These are phyloP conservation scores for Arthroderma sp. DNA, from an alignment of 2,329 filamentous ascomycete species.

Conservation along the genomic window DNA sequence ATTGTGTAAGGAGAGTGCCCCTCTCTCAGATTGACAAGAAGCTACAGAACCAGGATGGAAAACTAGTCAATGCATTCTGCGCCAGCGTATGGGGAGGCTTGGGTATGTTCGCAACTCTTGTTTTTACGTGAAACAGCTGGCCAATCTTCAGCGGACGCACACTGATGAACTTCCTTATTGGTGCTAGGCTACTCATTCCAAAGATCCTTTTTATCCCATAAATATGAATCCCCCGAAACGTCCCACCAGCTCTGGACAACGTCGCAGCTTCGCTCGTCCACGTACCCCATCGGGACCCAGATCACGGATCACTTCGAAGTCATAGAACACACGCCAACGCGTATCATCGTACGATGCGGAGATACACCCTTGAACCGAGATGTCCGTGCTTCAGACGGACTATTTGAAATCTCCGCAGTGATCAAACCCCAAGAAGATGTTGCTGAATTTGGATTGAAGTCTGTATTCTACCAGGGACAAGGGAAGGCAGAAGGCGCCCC, in stretches of 20 bases:
- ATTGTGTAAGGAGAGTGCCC: slow-evolving; percentile 50
- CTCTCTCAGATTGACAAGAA: slow-evolving; percentile 52
- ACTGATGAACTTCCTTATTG: not conserved
- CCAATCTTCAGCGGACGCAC: not conserved
- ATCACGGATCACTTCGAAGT: slow-evolving; percentile 64
- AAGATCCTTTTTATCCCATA: slow-evolving; percentile 44
- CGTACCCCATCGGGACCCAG: slow-evolving; percentile 49
- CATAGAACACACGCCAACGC: slow-evolving; percentile 46
- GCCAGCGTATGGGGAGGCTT: slow-evolving; percentile 53
- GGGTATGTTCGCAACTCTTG: slow-evolving; percentile 31
- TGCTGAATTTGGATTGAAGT: slow-evolving; percentile 54
- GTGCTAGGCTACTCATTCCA: slow-evolving; percentile 37
- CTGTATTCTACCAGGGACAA: slow-evolving; percentile 45
- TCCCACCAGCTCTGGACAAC: slow-evolving; percentile 48
- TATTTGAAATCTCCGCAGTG: slow-evolving; percentile 52
- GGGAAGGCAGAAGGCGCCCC: slow-evolving; percentile 31
- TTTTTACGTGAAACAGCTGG: not conserved
- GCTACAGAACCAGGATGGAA: slow-evolving; percentile 47
- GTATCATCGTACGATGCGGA: slow-evolving; percentile 52
- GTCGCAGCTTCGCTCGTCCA: slow-evolving; percentile 40
- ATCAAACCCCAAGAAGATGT: slow-evolving; percentile 44
- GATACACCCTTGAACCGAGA: slow-evolving; percentile 48
- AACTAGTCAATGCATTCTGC: slow-evolving; percentile 53
- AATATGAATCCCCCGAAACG: slow-evolving; percentile 45
- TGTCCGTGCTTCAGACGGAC: slow-evolving; percentile 48